These are phyloP conservation scores for Diaporthe velutina DNA, from an alignment of 2,329 filamentous ascomycete species.

Conservation along the genomic window DNA sequence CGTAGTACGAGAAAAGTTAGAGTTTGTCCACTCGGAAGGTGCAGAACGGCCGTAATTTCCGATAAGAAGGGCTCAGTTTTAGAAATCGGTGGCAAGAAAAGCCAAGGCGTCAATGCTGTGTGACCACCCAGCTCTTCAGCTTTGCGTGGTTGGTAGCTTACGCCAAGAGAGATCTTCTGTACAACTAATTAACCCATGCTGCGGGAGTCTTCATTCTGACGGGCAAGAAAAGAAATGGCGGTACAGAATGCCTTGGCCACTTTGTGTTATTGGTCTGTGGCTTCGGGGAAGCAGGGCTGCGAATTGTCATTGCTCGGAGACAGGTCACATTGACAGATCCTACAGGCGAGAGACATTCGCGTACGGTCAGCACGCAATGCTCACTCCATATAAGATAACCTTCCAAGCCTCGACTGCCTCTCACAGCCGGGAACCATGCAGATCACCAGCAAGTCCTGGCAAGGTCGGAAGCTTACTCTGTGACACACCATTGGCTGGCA, in stretches of 20 bases:
- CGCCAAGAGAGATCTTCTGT: slow-evolving; percentile 14
- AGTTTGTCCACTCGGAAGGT: background rate
- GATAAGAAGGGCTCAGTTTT: background rate
- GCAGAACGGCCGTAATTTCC: background rate
- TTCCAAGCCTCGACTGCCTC: background rate
- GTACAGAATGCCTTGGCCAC: background rate
- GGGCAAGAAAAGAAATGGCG: background rate
- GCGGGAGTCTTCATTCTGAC: background rate
- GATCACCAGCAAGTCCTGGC: background rate
- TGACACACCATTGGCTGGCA: background rate
- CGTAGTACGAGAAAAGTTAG: background rate
- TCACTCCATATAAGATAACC: background rate
- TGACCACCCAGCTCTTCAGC: background rate
- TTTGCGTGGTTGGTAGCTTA: background rate
- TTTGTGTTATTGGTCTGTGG: background rate
- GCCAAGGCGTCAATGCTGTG: background rate
- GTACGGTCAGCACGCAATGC: too few species aligned
- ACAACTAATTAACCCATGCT: background rate
- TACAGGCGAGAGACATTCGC: background rate
- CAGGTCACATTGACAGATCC: background rate
- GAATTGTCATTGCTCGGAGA: slow-evolving; percentile 7
- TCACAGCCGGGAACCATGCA: background rate
- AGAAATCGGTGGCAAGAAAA: background rate
- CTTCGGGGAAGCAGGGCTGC: background rate
- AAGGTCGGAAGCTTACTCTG: background rate